Conservation (phyloP, 805 yeast genomes). For the Ogataea neopini region DNA sequence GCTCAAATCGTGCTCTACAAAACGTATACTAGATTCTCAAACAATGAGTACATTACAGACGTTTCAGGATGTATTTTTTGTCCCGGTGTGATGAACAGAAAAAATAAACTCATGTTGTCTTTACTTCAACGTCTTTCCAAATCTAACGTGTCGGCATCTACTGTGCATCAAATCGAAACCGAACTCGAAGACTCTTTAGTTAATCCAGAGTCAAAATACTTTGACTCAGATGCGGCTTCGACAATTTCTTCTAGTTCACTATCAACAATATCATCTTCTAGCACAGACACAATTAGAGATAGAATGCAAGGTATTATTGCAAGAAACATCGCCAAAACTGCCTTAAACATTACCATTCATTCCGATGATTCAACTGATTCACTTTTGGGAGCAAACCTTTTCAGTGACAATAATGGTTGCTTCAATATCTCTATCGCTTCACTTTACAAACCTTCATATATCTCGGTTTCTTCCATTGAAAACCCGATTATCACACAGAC, state of each 20-base stretch:
- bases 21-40: slow-evolving; percentile 47
- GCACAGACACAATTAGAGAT: slow-evolving; percentile 47
- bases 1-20: slow-evolving; percentile 64
- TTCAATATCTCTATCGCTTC: slow-evolving; percentile 56
- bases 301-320: slow-evolving; percentile 73
- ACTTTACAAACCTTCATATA: slow-evolving; percentile 58
- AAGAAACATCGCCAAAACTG: slow-evolving; percentile 59
- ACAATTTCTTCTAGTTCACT: slow-evolving; percentile 17
- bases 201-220: slow-evolving; percentile 27
- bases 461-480: slow-evolving; percentile 49
- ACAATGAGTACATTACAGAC: slow-evolving; percentile 49
- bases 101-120: slow-evolving; percentile 66
- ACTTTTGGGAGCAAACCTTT: slow-evolving; percentile 35
- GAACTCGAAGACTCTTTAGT: slow-evolving; percentile 37
- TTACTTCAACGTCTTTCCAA: slow-evolving; percentile 68
- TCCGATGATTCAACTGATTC: slow-evolving; percentile 41
- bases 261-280: slow-evolving; percentile 13
- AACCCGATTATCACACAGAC: slow-evolving; percentile 51
- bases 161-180: slow-evolving; percentile 38
- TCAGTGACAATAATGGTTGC: slow-evolving; percentile 69
- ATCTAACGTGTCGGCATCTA: slow-evolving; percentile 27
- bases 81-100: slow-evolving; percentile 70
- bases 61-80: slow-evolving; percentile 72
- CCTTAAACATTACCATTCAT: slow-evolving; percentile 55
- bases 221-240: slow-evolving; percentile 26